A percentile compares a stretch with the other conserved stretches of the same genome.
phyloP scores from a whole-genome alignment of 2,329 filamentous ascomycete genomes.

The Phyllosticta ampelicida region DNA sequence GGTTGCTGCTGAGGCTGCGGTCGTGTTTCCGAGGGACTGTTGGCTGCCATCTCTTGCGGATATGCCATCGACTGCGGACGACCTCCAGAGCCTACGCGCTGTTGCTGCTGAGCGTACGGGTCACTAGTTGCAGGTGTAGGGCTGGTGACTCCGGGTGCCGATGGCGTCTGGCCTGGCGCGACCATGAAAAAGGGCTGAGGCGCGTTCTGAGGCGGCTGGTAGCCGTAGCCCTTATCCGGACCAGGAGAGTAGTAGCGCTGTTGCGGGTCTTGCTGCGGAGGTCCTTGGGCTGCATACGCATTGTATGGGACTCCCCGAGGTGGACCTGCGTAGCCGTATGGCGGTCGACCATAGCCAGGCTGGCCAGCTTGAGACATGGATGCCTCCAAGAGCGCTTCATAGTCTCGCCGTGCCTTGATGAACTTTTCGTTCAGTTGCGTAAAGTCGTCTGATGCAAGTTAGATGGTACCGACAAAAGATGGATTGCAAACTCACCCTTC shows the following conservation, averaged over 20 bases:
- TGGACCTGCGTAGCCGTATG: slow-evolving; percentile 19
- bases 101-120: slow-evolving; percentile 22
- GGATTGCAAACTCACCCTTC: slow-evolving; percentile 55
- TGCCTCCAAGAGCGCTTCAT: slow-evolving; percentile 87
- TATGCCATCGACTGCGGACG: slow-evolving; percentile 27
- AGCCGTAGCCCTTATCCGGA: slow-evolving; percentile 17
- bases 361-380: slow-evolving; percentile 93
- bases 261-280: slow-evolving; percentile 22
- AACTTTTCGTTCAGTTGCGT: slow-evolving; percentile 98
- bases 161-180: slow-evolving; percentile 18
- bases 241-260: slow-evolving; percentile 29
- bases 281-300: slow-evolving; percentile 23
- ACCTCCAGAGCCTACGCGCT: slow-evolving; percentile 25
- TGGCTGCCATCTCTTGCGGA: slow-evolving; percentile 38
- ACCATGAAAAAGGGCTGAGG: slow-evolving; percentile 30
- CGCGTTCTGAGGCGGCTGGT: slow-evolving; percentile 14
- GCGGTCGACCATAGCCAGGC: slow-evolving; percentile 58
- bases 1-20: slow-evolving; percentile 24
- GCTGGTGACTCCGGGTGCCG: slow-evolving; percentile 13
- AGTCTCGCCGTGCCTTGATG: slow-evolving; percentile 94
- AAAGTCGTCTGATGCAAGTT: slow-evolving; percentile 66
- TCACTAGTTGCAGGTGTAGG: slow-evolving; percentile 21
- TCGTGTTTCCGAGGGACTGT: slow-evolving; percentile 35
- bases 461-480: slow-evolving; percentile 13
- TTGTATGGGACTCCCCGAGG: slow-evolving; percentile 13